A percentile compares a stretch with the other conserved stretches of the same genome.
phyloP scores from a whole-genome alignment of 306 rosid genomes.

The Glycine latifolia region DNA sequence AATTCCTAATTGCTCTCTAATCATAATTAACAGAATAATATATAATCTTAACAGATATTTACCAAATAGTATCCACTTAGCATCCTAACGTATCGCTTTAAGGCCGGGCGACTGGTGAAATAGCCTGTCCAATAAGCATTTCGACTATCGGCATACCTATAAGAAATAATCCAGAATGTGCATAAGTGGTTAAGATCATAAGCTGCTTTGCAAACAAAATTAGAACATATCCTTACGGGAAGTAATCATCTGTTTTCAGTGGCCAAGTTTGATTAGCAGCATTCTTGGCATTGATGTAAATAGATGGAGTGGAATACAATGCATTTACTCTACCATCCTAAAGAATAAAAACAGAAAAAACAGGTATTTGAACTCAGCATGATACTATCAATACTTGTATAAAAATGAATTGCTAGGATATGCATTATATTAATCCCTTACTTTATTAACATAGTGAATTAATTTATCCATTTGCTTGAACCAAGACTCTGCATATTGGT shows the following conservation, averaged over 20 bases:
- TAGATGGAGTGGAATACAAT: slow-evolving; percentile 91
- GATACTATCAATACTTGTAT: background rate
- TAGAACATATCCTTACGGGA: slow-evolving; percentile 69
- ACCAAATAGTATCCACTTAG: slow-evolving; percentile 92
- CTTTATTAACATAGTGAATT: slow-evolving; percentile 90
- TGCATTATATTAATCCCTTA: slow-evolving; percentile 21
- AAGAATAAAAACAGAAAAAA: slow-evolving; percentile 43
- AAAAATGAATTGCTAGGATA: slow-evolving; percentile 7
- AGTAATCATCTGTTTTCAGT: slow-evolving; percentile 85
- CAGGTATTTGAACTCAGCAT: slow-evolving; percentile 38
- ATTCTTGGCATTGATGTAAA: slow-evolving; percentile 79
- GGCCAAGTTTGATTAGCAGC: slow-evolving; percentile 88
- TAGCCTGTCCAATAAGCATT: slow-evolving; percentile 91
- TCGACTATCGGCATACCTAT: slow-evolving; percentile 78
- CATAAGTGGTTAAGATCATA: slow-evolving; percentile 14
- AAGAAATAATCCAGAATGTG: slow-evolving; percentile 37
- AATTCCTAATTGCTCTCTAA: no score
- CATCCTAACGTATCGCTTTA: slow-evolving; percentile 77
- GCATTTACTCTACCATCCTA: slow-evolving; percentile 94
- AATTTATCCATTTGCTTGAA: slow-evolving; percentile 92
- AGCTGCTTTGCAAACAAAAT: slow-evolving; percentile 15
- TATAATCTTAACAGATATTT: no score
- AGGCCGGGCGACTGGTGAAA: slow-evolving; percentile 77
- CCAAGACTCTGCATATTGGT: slow-evolving; percentile 95
- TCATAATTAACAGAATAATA: no score